phyloP scores from a whole-genome alignment of 1,284 basidiomycete genomes.

The Meripilus lineatus region DNA sequence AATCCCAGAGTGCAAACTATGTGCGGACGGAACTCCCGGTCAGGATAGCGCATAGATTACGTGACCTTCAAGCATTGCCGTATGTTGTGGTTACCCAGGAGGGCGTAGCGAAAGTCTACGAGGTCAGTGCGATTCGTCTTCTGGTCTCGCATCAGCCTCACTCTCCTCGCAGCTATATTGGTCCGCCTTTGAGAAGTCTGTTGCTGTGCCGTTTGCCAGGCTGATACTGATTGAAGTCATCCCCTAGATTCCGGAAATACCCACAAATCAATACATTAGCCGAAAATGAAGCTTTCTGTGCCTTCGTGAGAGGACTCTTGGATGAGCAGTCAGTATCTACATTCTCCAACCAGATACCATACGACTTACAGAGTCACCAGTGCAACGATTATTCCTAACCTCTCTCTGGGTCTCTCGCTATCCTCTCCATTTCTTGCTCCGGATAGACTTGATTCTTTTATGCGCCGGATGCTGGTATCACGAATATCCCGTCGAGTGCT shows the following conservation, averaged over 20 bases:
- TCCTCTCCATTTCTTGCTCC: conserved; percentile 76
- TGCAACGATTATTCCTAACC: conserved; percentile 70
- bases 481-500: conserved; percentile 87
- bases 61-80: conserved; percentile 83
- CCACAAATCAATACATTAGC: conserved; percentile 69
- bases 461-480: conserved; percentile 88
- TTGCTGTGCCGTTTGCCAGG: conserved; percentile 3
- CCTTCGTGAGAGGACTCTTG: conserved; percentile 61
- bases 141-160: conserved; percentile 1
- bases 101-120: conserved; percentile 80
- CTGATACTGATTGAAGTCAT: too few species aligned
- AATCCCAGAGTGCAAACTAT: conserved; percentile 76
- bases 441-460: conserved; percentile 81
- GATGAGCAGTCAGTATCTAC: conserved; percentile 64
- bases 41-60: conserved; percentile 82
- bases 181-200: conserved; percentile 77
- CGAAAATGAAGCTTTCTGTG: conserved; percentile 80
- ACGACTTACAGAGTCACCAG: conserved; percentile 40
- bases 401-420: conserved; percentile 72
- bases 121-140: conserved; percentile 44
- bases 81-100: conserved; percentile 89
- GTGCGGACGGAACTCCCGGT: conserved; percentile 86
- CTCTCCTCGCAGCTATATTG: conserved; percentile 58
- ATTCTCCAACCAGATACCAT: conserved; percentile 5
- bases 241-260: conserved; percentile 65